Conservation (phyloP, 2,329 filamentous ascomycete species). For the Colletotrichum sp. region DNA sequence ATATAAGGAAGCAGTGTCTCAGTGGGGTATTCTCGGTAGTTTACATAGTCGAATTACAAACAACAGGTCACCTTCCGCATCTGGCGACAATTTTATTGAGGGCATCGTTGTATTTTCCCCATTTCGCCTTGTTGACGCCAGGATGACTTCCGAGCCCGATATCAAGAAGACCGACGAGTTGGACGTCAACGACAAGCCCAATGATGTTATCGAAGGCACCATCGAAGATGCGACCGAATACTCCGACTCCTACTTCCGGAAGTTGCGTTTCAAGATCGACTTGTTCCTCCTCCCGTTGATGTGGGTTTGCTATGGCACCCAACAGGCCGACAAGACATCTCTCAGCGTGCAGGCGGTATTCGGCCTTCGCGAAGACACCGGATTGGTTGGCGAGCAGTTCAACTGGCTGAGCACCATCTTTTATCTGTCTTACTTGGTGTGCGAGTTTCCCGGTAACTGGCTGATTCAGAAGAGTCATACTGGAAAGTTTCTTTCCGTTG, state of each 20-base stretch:
- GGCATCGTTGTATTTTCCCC: not conserved
- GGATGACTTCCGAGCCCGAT: not conserved
- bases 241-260: slow-evolving; percentile 28
- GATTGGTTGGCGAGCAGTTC: slow-evolving; percentile 32
- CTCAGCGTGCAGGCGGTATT: slow-evolving; percentile 33
- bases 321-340: slow-evolving; percentile 34
- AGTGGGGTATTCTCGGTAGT: not conserved
- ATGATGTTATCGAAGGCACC: not conserved
- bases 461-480: slow-evolving; percentile 25
- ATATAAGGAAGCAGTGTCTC: not conserved
- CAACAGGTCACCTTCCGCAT: not conserved
- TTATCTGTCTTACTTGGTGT: slow-evolving; percentile 32
- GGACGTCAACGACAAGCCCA: not conserved
- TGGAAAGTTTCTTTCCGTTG: slow-evolving; percentile 35
- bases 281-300: slow-evolving; percentile 33
- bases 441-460: slow-evolving; percentile 31
- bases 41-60: not conserved
- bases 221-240: slow-evolving; percentile 22
- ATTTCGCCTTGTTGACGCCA: not conserved
- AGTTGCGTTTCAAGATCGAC: slow-evolving; percentile 33
- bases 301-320: slow-evolving; percentile 32
- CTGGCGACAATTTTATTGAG: not conserved
- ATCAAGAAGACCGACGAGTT: not conserved
- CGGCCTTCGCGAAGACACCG: slow-evolving; percentile 31
- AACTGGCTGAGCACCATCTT: slow-evolving; percentile 34